Percentiles rank a stretch among this genome's conserved stretches.
These are phyloP conservation scores for Rhodofomes roseus DNA, from an alignment of 1,284 basidiomycete genomes.

Conservation along the genomic window DNA sequence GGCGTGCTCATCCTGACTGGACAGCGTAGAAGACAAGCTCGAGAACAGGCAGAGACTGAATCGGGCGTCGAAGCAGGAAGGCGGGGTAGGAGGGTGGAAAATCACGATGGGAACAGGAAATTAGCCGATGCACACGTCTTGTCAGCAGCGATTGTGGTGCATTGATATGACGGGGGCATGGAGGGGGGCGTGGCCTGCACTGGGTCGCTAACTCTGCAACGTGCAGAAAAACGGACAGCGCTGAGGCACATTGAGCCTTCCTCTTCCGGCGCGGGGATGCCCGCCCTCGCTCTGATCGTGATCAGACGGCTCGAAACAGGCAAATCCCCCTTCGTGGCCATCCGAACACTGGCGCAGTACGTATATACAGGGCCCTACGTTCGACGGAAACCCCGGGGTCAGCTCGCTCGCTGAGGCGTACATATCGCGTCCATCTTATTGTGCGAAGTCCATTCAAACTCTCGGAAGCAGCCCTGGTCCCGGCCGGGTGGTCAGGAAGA, in stretches of 20 bases:
- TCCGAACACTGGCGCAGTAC: background rate
- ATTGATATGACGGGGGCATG: background rate
- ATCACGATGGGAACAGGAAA: slow-evolving; percentile 5
- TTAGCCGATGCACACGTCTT: slow-evolving; percentile 8
- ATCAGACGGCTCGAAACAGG: background rate
- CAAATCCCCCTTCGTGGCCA: background rate
- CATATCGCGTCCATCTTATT: slow-evolving; percentile 6
- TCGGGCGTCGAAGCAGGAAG: background rate
- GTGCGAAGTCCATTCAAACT: background rate
- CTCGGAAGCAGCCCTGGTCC: background rate
- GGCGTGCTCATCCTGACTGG: slow-evolving; percentile 14
- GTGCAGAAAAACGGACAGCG: slow-evolving; percentile 5
- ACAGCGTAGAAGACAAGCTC: slow-evolving; percentile 6
- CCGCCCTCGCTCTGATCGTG: background rate
- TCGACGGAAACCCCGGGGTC: too few relatives aligned
- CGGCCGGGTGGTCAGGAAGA: background rate
- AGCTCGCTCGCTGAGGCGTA: background rate
- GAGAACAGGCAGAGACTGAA: slow-evolving; percentile 5
- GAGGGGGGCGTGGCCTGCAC: slow-evolving; percentile 1
- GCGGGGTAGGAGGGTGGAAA: background rate
- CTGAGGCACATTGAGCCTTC: background rate
- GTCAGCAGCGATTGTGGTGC: background rate
- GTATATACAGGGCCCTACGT: too few relatives aligned
- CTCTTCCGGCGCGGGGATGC: background rate
- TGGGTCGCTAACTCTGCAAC: slow-evolving; percentile 2